Base-by-base conservation (phyloP, 1,284 basidiomycete species). In the Amylostereum areolatum region DNA sequence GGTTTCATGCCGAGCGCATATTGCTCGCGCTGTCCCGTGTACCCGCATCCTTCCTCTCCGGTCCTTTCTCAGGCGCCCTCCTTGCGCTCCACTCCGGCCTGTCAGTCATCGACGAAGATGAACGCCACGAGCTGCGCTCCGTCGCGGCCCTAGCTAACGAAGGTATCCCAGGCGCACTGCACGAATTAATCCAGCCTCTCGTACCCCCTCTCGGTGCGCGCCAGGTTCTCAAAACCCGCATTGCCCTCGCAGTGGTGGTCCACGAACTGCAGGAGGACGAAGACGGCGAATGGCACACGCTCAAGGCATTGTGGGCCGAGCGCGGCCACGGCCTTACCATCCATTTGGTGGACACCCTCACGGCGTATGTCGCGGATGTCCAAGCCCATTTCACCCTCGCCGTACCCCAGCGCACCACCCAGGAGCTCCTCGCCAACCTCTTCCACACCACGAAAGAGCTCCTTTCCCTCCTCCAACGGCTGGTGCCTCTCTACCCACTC, bases 1-100 rank as follows among this genome's bases (percentile, higher is more conserved):
- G 77, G 2, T 72, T 83, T 29, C 72, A 85, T 45, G 81, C 81
- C 0, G 87, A 89, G 64, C 77, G 81, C 42, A 75, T 89, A 27
- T 69, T 89, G 2, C 65, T 75, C 32, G 73, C 76, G 34, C 72
- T 89, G n/a, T 72, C 78, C 0, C 71, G 73, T 36, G 74, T 81
- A 37, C 85, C 86, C 24, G 69, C 62, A n/a, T 73, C 80, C 12
- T 71, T 87, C 54, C 70, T 87, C 7, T 74, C 73, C 30, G 67
- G 71, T 2, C 77, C 82, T 52, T 67, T 88, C 31, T 65, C 77
- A 37, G 73, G 77, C 43, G 77, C 77, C 44, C 70, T 88, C 28
- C 66, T 82, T 10, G 63, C 68, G 5, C 68, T 83, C 12, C 69
- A 73, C 37, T 72, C 64, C 11, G 80, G 81, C 4, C 68, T 84